These are phyloP conservation scores for Anaeramoeba flamelloides DNA, from an alignment of 78 protist genomes.

Conservation along the genomic window DNA sequence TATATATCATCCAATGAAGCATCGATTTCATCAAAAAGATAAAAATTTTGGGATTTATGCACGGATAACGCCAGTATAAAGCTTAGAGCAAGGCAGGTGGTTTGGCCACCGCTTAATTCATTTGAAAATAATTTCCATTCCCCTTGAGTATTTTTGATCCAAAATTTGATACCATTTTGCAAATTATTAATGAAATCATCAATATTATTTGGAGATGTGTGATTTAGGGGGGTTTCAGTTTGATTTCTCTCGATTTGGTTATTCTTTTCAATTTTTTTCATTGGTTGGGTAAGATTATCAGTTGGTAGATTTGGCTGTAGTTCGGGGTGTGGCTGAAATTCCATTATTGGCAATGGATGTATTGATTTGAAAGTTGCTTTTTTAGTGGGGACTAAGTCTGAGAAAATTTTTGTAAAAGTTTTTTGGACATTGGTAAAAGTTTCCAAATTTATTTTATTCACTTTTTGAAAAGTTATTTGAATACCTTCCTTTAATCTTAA, in stretches of 20 bases:
- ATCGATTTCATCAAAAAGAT: background rate
- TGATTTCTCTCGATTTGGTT: too few species aligned
- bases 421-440: background rate
- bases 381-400: background rate
- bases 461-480: background rate
- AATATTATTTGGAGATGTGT: background rate
- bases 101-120: background rate
- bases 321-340: too few species aligned
- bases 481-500: background rate
- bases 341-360: too few species aligned
- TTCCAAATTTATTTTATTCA: background rate
- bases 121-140: background rate
- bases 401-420: background rate
- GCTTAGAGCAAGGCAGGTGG: background rate
- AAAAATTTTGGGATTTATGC: background rate
- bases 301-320: too few species aligned
- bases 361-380: too few species aligned
- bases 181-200: background rate
- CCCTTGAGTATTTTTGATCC: background rate
- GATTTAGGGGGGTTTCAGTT: too few species aligned
- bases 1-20: background rate
- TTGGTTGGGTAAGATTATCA: too few species aligned
- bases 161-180: background rate
- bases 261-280: too few species aligned
- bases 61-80: background rate